Percentiles rank a stretch among this genome's conserved stretches.
Evolutionary conservation across 192 early-diverging fungal genomes (phyloP).

Genomic region (Phlyctochytrium arcticum): DNA sequence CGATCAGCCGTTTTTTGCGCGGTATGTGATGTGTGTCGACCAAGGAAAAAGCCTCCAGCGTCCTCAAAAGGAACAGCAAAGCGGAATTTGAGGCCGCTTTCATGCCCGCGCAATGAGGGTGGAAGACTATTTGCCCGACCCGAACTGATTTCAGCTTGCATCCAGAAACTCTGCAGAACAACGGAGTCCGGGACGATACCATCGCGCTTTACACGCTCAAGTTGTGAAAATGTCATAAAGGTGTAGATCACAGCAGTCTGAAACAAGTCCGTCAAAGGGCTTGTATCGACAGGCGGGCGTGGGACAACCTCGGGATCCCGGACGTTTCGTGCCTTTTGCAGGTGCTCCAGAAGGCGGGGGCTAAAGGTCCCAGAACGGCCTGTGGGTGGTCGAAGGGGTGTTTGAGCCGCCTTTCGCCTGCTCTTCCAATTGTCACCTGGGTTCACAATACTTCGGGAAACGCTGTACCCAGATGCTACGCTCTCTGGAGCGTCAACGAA

Average conservation of each 20-base stretch:
- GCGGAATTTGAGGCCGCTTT: constrained; percentile 32
- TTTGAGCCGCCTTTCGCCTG: no score
- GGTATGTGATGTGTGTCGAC: background rate
- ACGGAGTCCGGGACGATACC: constrained; percentile 35
- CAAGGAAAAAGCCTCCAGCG: constrained; percentile 19
- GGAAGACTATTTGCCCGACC: no score
- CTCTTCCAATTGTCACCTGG: no score
- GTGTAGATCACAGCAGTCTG: constrained; percentile 39
- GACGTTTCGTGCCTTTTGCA: no score
- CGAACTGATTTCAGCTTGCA: constrained; percentile 35
- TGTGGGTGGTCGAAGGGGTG: no score
- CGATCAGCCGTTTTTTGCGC: background rate
- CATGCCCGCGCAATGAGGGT: background rate
- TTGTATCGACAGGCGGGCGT: no score
- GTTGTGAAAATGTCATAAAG: constrained; percentile 45
- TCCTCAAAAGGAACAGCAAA: constrained; percentile 31
- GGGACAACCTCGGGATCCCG: no score
- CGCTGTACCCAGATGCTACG: no score
- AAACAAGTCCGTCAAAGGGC: constrained; percentile 34
- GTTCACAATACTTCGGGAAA: no score
- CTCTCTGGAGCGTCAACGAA: no score
- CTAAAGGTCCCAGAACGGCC: no score
- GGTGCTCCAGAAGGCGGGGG: no score
- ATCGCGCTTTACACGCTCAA: constrained; percentile 41
- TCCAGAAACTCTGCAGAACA: constrained; percentile 40